Evolutionary conservation across 2,329 filamentous ascomycete genomes (phyloP), one percentile per base, ranked within the genome.

Genomic region (Nemania sp.): DNA sequence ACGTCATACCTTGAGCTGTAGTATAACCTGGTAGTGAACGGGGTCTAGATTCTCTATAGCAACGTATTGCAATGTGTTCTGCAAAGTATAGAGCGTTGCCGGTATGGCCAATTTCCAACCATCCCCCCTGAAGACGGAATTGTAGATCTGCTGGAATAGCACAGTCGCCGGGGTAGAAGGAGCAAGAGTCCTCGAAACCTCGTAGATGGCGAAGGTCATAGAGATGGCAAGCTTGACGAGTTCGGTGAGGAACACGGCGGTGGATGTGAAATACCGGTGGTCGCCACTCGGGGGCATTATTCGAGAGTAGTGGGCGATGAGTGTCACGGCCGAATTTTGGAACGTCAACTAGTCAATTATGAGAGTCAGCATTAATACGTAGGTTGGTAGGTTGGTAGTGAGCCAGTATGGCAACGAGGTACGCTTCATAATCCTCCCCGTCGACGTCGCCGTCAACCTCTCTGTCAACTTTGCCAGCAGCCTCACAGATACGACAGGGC

Each of bases 61-160:
- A 54, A 96, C 85, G 72, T 97, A 99, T 74, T 97, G 92, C 55
- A 98, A 79, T n/a, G 90, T 90, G 72, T 97, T 98, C 71, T 97
- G 92, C 29, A 97, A 74, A 0, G 94, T 97, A 73, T 97, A 98
- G 1, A 98, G 81, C 4, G 87, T 83, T 3, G 94, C 95, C 0
- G 94, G 95, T 43, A 98, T 87, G 9, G 91, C 92, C 65, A 99
- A 79, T 76, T 97, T 97, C 94, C 94, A 98, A 67, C 92, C 92
- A 73, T 98, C 95, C 10, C 90, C 89, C 0, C 90, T 89, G 73
- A 98, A 96, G 15, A 97, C 90, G 32, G 88, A 86, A 68, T 86
- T 87, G 71, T 88, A 90, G 21, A 98, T 86, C 71, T 92, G 89
- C 69, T 88, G 84, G 72, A 96, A 91, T 17, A 97, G 82, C 1